These are phyloP conservation scores for Lenzites betulinus DNA, from an alignment of 768 basidiomycete species.

Conservation along the genomic window DNA sequence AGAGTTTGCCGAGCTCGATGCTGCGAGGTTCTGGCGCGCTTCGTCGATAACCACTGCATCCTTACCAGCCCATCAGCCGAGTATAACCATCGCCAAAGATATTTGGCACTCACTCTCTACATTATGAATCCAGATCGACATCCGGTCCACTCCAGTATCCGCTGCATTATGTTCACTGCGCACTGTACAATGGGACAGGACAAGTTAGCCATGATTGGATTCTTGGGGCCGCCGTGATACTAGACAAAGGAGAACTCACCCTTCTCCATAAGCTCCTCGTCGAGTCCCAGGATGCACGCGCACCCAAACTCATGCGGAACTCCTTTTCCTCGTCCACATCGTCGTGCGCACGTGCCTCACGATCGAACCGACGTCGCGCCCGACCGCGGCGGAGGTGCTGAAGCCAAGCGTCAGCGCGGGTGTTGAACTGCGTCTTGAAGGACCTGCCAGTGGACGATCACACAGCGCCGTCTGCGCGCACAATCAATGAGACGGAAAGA, in stretches of 20 bases:
- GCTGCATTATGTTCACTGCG: slow-evolving; percentile 54
- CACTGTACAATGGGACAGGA: slow-evolving; percentile 56
- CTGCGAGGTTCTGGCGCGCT: slow-evolving; percentile 72
- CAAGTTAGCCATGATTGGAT: slow-evolving; percentile 41
- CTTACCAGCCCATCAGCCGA: neutral
- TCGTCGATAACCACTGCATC: slow-evolving; percentile 77
- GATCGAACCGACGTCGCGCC: slow-evolving; percentile 71
- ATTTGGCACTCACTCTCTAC: slow-evolving; percentile 68
- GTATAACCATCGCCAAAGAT: neutral
- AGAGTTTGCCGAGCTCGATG: slow-evolving; percentile 40
- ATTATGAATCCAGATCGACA: slow-evolving; percentile 81
- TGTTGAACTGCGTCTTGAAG: slow-evolving; percentile 51
- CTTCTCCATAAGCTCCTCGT: slow-evolving; percentile 45
- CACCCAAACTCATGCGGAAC: slow-evolving; percentile 28
- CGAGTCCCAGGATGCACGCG: slow-evolving; percentile 52
- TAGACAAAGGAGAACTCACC: slow-evolving; percentile 38
- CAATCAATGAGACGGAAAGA: too few relatives aligned
- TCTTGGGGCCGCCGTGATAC: neutral
- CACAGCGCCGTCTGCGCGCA: slow-evolving; percentile 59
- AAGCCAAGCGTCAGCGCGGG: slow-evolving; percentile 46
- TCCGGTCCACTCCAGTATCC: slow-evolving; percentile 61
- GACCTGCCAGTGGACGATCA: slow-evolving; percentile 71
- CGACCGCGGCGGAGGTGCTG: slow-evolving; percentile 67
- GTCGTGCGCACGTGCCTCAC: slow-evolving; percentile 75
- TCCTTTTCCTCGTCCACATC: slow-evolving; percentile 35